A percentile compares a stretch with the other conserved stretches of the same genome.
phyloP scores from a whole-genome alignment of 2,329 filamentous ascomycete genomes.

The Kalmusia sp. region DNA sequence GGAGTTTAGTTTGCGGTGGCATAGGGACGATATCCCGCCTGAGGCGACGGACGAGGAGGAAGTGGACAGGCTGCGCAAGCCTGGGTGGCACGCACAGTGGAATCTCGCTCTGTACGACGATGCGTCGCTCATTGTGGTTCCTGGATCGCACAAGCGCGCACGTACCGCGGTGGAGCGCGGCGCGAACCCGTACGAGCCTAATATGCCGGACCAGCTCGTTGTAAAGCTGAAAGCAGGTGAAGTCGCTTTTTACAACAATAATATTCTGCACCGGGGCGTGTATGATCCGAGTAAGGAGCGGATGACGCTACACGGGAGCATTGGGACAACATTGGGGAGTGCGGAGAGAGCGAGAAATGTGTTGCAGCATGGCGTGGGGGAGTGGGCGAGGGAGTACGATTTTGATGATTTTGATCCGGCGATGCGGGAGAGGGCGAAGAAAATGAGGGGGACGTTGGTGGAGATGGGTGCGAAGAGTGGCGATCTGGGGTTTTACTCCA shows the following conservation, averaged over 20 bases:
- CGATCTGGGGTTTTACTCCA: slow-evolving; percentile 64
- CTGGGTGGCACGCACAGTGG: slow-evolving; percentile 82
- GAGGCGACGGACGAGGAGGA: slow-evolving; percentile 72
- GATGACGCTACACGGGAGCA: slow-evolving; percentile 75
- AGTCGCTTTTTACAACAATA: slow-evolving; percentile 88
- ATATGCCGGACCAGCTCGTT: slow-evolving; percentile 68
- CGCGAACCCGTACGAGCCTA: slow-evolving; percentile 69
- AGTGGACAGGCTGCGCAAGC: slow-evolving; percentile 62
- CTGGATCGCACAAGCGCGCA: slow-evolving; percentile 75
- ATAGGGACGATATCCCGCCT: slow-evolving; percentile 81
- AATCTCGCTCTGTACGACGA: slow-evolving; percentile 84
- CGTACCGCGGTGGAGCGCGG: slow-evolving; percentile 73
- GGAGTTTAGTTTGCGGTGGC: slow-evolving; percentile 81
- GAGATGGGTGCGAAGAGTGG: slow-evolving; percentile 66
- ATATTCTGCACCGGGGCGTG: slow-evolving; percentile 78
- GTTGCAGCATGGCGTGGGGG: slow-evolving; percentile 75
- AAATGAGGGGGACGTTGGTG: slow-evolving; percentile 69
- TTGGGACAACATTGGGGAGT: slow-evolving; percentile 66
- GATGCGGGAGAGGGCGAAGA: slow-evolving; percentile 66
- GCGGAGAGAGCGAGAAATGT: slow-evolving; percentile 71
- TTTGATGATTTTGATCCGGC: slow-evolving; percentile 66
- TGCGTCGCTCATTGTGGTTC: slow-evolving; percentile 73
- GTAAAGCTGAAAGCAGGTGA: slow-evolving; percentile 77
- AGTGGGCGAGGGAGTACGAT: slow-evolving; percentile 68
- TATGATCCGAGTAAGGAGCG: slow-evolving; percentile 67